phyloP scores from a whole-genome alignment of 805 yeast genomes.

The Cyberlindnera xylosilytica region DNA sequence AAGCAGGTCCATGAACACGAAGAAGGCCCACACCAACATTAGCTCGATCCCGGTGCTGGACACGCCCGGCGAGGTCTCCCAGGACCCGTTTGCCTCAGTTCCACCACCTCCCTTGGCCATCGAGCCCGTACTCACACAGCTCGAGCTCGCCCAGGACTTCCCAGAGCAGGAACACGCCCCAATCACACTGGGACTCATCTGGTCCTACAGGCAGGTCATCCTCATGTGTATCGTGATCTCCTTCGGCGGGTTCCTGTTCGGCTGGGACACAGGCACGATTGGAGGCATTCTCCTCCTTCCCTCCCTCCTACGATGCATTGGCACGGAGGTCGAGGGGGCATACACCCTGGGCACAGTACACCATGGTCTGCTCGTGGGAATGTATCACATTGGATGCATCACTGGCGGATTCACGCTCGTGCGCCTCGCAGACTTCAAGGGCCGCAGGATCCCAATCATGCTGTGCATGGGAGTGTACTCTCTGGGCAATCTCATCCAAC shows the following conservation, averaged over 20 bases:
- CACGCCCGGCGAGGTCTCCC: not conserved
- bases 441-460: conserved; percentile 58
- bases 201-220: conserved; percentile 14
- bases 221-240: conserved; percentile 46
- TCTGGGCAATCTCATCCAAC: conserved; percentile 57
- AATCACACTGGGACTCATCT: conserved; percentile 3
- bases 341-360: conserved; percentile 6
- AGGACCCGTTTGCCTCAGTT: not conserved
- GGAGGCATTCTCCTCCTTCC: conserved; percentile 64
- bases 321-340: conserved; percentile 36
- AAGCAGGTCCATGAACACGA: not conserved
- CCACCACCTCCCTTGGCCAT: not conserved
- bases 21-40: not conserved
- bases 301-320: conserved; percentile 53
- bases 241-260: conserved; percentile 69
- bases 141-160: not conserved
- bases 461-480: conserved; percentile 51
- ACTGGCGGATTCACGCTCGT: conserved; percentile 61
- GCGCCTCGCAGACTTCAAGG: conserved; percentile 54
- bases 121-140: not conserved
- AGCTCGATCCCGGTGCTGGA: not conserved
- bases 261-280: conserved; percentile 75
- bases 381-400: conserved; percentile 68
- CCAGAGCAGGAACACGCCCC: not conserved
- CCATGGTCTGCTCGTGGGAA: conserved; percentile 46